Base-by-base conservation (phyloP, 805 yeast genomes). In the Yarrowia sp. region DNA sequence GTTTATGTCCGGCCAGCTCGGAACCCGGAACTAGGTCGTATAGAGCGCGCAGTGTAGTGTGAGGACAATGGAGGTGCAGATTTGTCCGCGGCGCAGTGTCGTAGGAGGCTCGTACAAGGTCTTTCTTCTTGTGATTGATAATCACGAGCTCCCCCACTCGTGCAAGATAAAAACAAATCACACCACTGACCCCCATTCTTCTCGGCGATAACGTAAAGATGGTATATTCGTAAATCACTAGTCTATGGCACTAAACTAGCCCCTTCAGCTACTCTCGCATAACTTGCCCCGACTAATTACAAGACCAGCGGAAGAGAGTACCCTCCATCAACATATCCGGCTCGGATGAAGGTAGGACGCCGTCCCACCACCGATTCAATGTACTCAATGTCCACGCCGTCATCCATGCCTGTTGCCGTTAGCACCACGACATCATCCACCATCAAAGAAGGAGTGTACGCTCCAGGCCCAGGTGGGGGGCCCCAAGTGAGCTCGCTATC, bases 291-390 rank as follows among this genome's bases (percentile, higher is more conserved):
- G 58, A 33, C 59, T 52, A 58, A 30, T 24, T 32, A 28, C 54
- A 48, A 48, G 38, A 58, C 30, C 51, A 58, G 41, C 40, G 63
- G 63, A 21, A 58, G 28, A n/a, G 63, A 58, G 30, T 30, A 58
- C 7, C 63, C 63, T 19, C 51, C 49, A 11, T 58, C 51, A 6
- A 41, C 41, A 22, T 58, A 58, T 1, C 63, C 63, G 11, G 51
- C 49, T 3, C 63, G 49, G 38, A 58, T n/a, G 19, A 41, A 58
- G 11, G 38, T 58, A 30, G 63, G 63, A 4, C 41, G 40, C 7
- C 63, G 38, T 5, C 51, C 51, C 21, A 58, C 51, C 17, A 58
- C 32, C 17, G 30, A 9, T 10, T 30, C 40, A 2, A 58, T 21
- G 51, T 58, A 41, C 12, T 28, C 63, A 10, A 58, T n/a, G 41